Conservation (phyloP, 2,329 filamentous ascomycete genomes). For the Neospermospora avenae region DNA sequence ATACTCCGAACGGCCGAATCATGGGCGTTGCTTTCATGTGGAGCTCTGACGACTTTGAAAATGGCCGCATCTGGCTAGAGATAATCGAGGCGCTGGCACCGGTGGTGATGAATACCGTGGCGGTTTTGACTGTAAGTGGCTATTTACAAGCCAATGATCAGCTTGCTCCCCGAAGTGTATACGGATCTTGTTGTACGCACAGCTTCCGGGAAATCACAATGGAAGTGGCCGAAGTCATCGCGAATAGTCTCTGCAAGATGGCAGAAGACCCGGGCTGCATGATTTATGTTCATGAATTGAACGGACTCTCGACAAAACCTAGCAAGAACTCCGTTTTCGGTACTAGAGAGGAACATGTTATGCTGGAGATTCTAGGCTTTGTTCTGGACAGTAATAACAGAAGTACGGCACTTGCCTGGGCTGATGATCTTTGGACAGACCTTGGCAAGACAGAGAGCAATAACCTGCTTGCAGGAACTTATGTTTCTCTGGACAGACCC, state of each 20-base stretch:
- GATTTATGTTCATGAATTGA: constrained; percentile 35
- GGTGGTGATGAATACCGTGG: constrained; percentile 32
- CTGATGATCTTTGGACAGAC: constrained; percentile 13
- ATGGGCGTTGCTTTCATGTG: constrained; percentile 35
- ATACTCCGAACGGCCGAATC: constrained; percentile 33
- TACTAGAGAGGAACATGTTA: constrained; percentile 34
- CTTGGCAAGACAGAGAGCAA: constrained; percentile 25
- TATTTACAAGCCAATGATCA: constrained; percentile 19
- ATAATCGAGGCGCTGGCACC: constrained; percentile 32
- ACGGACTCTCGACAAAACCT: constrained; percentile 21
- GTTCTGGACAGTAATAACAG: constrained; percentile 27
- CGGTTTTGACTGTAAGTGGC: constrained; percentile 22
- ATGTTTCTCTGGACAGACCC: constrained; percentile 33
- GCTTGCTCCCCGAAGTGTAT: background rate
- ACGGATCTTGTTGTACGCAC: constrained; percentile 12
- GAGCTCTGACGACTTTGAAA: constrained; percentile 34
- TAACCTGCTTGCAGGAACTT: constrained; percentile 34
- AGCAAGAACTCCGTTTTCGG: constrained; percentile 33
- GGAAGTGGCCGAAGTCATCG: constrained; percentile 7
- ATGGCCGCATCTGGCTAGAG: constrained; percentile 32
- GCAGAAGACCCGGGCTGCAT: constrained; percentile 30
- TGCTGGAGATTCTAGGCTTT: constrained; percentile 38
- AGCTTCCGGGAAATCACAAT: constrained; percentile 13
- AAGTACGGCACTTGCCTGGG: constrained; percentile 30
- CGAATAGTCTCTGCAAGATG: constrained; percentile 19